Evolutionary conservation across 2,329 filamentous ascomycete species (phyloP), one percentile per base, ranked within the genome.

Genomic region (Calonectria montana): DNA sequence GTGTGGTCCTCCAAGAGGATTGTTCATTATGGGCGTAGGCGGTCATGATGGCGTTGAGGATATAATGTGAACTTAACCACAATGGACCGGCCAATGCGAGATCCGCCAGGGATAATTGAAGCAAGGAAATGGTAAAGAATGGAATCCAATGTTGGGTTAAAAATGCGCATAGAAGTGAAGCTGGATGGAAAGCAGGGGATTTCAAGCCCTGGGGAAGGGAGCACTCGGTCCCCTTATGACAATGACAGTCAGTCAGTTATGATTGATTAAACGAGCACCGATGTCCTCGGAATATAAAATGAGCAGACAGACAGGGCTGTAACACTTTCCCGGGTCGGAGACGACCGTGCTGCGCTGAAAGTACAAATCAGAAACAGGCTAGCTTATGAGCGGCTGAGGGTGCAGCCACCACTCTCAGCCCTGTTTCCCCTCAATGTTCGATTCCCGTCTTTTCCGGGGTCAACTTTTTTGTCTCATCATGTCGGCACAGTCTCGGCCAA

Each of bases 401-500:
- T 13, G 53, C 21, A 23, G 31, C 53, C 31, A 59, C 53, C 53
- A 16, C 31, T 25, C 31, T 39, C 53, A 35, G 53, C 53, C 53
- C 53, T 59, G 31, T 59, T 39, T 35, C 53, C 53, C 53, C 37
- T n/a, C 31, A 13, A 59, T 23, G 27, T 23, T 21, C 16, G 53
- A 35, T 39, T 59, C 53, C 53, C 35, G 35, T 13, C 35, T 23
- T 59, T 59, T 21, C 21, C 39, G 37, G 53, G 25, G 53, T 59
- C 53, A 21, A 21, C 23, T 59, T 59, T 59, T 35, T 39, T 35
- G 37, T 59, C 53, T 35, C 8, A 59, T 13, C 53, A 39, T 39
- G 53, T 39, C 53, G 53, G 53, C 53, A 39, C 53, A 59, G 53
- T 59, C 53, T 59, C 53, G 53, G 53, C 12, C 53, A 59, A 25